Percentiles rank a stretch among this genome's conserved stretches.
Evolutionary conservation across 306 rosid species (phyloP).

Genomic region (Acmispon strigosus): DNA sequence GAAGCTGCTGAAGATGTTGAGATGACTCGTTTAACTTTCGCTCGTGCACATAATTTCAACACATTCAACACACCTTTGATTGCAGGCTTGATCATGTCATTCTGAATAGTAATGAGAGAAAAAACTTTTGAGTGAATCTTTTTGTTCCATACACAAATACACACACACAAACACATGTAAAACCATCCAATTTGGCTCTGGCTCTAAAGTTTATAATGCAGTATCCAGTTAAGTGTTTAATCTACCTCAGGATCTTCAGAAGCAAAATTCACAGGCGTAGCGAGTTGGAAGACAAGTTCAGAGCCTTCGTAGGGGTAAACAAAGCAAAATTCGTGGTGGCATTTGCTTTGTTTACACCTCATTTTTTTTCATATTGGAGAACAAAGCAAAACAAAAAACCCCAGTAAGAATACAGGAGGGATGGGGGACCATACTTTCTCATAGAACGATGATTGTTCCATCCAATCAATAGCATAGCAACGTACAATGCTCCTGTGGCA

Average conservation of each 20-base stretch:
- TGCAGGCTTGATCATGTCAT: slow-evolving; percentile 89
- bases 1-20: slow-evolving; percentile 84
- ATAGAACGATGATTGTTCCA: slow-evolving; percentile 84
- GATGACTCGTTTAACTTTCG: slow-evolving; percentile 63
- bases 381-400: not conserved
- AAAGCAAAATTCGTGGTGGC: too few relatives aligned
- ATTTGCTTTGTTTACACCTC: not conserved
- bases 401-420: not conserved
- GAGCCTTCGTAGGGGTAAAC: too few relatives aligned
- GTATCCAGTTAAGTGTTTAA: not conserved
- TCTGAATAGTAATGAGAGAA: slow-evolving; percentile 28
- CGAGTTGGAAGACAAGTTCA: slow-evolving; percentile 74
- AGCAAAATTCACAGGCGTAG: slow-evolving; percentile 78
- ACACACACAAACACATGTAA: not conserved
- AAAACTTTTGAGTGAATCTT: not conserved
- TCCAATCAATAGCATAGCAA: slow-evolving; percentile 94
- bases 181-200: not conserved
- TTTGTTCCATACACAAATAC: not conserved
- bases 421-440: slow-evolving; percentile 50
- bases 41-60: slow-evolving; percentile 55
- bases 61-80: slow-evolving; percentile 62
- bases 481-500: slow-evolving; percentile 97
- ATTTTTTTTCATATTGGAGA: not conserved
- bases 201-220: not conserved
- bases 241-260: slow-evolving; percentile 83